Base-by-base conservation (phyloP, 2,329 filamentous ascomycete genomes). In the Penicillium vulpinum region DNA sequence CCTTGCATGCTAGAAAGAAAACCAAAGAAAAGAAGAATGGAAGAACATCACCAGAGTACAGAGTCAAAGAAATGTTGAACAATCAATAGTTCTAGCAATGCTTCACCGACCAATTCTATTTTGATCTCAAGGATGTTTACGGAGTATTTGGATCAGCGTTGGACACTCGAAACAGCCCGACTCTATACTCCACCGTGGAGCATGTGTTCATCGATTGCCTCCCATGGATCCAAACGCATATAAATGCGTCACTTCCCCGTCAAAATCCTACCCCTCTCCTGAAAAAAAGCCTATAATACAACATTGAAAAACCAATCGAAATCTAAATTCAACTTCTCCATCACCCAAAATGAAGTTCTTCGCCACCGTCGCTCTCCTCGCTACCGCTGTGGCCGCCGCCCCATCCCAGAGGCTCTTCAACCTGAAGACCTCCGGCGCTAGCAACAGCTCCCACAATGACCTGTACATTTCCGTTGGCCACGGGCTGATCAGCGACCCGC, bases 271-370 rank as follows among this genome's bases (percentile, higher is more conserved):
- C 35, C 38, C 49, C 28, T 24, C 38, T 26, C 21, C 9, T 10
- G 7, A 13, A 16, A 49, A 10, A n/a, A n/a, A n/a, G n/a, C n/a
- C n/a, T n/a, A n/a, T n/a, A n/a, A n/a, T n/a, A n/a, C n/a, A n/a
- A n/a, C n/a, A n/a, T n/a, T n/a, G n/a, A n/a, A n/a, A n/a, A n/a
- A n/a, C n/a, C n/a, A n/a, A n/a, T n/a, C n/a, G n/a, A n/a, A n/a
- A n/a, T n/a, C 31, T 13, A 24, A 24, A 40, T 6, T 10, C 5
- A 38, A 18, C 28, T 31, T 35, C 16, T 33, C 21, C 22, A 22
- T 5, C 16, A 43, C 16, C 28, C 59, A 65, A 50, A 51, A 72
- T 73, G 69, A 70, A 69, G 39, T 58, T 71, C 51, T 47, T 72
- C 57, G 46, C 61, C 44, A 62, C 67, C 15, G 51, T 73, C 46